Conservation (phyloP, 805 yeast genomes). For the Kluyveromyces lactis region DNA sequence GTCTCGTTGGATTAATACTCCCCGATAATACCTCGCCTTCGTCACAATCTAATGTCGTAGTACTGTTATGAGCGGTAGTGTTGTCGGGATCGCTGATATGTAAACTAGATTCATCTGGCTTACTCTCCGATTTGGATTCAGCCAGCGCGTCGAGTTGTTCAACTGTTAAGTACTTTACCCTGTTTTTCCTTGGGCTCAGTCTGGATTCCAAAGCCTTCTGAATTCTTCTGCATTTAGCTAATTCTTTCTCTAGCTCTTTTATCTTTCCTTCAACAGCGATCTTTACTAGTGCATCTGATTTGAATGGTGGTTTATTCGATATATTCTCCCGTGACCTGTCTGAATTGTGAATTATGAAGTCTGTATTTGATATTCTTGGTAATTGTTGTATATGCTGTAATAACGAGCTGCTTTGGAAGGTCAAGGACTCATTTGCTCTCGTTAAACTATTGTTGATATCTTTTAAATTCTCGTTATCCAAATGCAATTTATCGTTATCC, state of each 20-base stretch:
- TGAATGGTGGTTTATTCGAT: not conserved
- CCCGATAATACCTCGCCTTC: not conserved
- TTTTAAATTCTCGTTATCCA: constrained; percentile 6
- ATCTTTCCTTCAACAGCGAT: constrained; percentile 21
- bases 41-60: too few relatives aligned
- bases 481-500: constrained; percentile 24
- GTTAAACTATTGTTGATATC: constrained; percentile 1
- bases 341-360: not conserved
- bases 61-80: too few relatives aligned
- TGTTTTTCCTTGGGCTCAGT: constrained; percentile 1
- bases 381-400: constrained; percentile 1
- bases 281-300: constrained; percentile 1
- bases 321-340: not conserved
- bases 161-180: constrained; percentile 1
- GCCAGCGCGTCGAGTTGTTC: not conserved
- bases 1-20: not conserved
- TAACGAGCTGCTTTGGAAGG: not conserved
- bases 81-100: too few relatives aligned
- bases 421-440: not conserved
- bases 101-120: not conserved
- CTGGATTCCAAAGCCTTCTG: not conserved
- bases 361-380: constrained; percentile 1
- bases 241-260: constrained; percentile 22
- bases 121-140: not conserved
- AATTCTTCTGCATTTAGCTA: constrained; percentile 17